Percentiles rank a stretch among this genome's conserved stretches.
Evolutionary conservation across 139 green algal genomes (phyloP).

Genomic region (Coccomyxa sp.): DNA sequence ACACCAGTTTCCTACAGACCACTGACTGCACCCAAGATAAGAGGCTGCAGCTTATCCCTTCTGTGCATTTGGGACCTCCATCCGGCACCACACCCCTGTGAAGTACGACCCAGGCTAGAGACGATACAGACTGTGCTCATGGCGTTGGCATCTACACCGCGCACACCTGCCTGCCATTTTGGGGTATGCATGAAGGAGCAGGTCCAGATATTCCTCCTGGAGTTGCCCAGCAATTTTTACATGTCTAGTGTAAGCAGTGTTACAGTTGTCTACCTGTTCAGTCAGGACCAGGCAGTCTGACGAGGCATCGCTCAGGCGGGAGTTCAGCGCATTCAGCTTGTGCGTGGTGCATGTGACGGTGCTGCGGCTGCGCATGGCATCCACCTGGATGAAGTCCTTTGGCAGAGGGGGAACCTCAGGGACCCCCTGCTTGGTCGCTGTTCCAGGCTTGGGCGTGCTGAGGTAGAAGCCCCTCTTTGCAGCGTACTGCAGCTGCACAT

Average conservation of each 20-base stretch:
- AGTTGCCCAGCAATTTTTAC: too few species aligned
- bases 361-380: slow-evolving; percentile 24
- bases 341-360: slow-evolving; percentile 55
- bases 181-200: too few species aligned
- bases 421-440: slow-evolving; percentile 2
- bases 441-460: slow-evolving; percentile 12
- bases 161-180: too few species aligned
- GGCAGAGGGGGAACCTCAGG: slow-evolving; percentile 5
- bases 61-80: too few species aligned
- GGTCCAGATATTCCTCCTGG: too few species aligned
- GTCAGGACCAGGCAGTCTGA: slow-evolving; percentile 80
- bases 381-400: slow-evolving; percentile 52
- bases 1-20: too few species aligned
- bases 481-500: slow-evolving; percentile 65
- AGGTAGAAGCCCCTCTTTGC: slow-evolving; percentile 71
- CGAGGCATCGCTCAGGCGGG: slow-evolving; percentile 65
- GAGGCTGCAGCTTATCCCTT: too few species aligned
- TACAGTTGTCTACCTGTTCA: slow-evolving; percentile 36
- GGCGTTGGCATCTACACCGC: not conserved
- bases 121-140: not conserved
- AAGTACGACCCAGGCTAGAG: not conserved
- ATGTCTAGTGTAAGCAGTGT: not conserved
- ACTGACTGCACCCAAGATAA: too few species aligned
- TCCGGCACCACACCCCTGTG: too few species aligned
- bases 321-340: slow-evolving; percentile 87